Base-by-base conservation (phyloP, 2,329 filamentous ascomycete genomes). In the Colletotrichum chrysophilum region DNA sequence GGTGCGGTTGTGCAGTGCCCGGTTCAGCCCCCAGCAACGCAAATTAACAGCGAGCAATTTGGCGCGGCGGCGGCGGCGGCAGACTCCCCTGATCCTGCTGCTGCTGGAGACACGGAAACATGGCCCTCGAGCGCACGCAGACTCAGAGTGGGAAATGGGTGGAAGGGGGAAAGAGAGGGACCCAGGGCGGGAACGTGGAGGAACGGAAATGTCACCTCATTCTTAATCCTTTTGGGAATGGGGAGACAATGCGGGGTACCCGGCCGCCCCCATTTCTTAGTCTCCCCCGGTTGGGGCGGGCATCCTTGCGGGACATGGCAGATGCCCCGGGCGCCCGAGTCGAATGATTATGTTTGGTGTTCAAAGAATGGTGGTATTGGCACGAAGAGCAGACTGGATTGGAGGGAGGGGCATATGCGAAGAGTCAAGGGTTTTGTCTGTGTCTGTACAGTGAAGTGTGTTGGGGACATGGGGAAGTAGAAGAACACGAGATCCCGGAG, bases 191-290 rank as follows among this genome's bases (percentile, higher is more conserved):
- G 43, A 48, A 70, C 58, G 71, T 58, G 43, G 66, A 70, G 30
- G 71, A 52, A 74, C 71, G 71, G 71, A 74, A 66, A 74, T 74
- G 71, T 74, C 71, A 74, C 58, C 71, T 74, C 58, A 74, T 74
- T 74, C 71, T 74, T 74, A 74, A 74, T 74, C 71, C 71, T 66
- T 74, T 70, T 70, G 66, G 71, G 71, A 60, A 70, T 58, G 71
- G 58, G 21, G 34, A 74, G 58, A 70, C 71, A 65, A 74, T 74
- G 71, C 71, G 71, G 71, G 71, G 71, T 74, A 74, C 71, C 71
- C 32, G 71, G 71, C 21, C 43, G 26, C 18, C 24, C 64, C 70
- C 38, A 66, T 38, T 38, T 64, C 61, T 16, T 61, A 38, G 21
- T 36, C 34, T 38, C 21, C 61, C 61, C 34, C 32, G 21, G 18